Conservation (phyloP, 768 basidiomycete genomes). For the Psilocybe tampanensis region DNA sequence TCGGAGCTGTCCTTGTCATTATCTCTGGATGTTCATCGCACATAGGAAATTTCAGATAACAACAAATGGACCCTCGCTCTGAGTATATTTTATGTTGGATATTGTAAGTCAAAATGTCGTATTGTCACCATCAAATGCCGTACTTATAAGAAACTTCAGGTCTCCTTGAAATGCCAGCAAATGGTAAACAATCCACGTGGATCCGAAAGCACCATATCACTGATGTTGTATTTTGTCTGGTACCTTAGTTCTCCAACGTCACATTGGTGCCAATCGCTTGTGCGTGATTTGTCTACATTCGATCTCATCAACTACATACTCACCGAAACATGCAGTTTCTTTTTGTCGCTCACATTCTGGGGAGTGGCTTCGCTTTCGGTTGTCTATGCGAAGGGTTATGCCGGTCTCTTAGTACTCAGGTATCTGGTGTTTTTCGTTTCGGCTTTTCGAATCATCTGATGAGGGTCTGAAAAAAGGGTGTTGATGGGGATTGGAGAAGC, state of each 20-base stretch:
- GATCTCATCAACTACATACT: background rate
- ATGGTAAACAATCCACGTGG: conserved; percentile 31
- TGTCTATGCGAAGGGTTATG: conserved; percentile 58
- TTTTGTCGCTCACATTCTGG: conserved; percentile 55
- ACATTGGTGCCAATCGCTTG: conserved; percentile 63
- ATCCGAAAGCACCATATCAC: background rate
- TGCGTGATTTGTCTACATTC: conserved; percentile 22
- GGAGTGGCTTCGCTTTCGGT: conserved; percentile 54
- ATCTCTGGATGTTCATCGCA: background rate
- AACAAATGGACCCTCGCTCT: conserved; percentile 58
- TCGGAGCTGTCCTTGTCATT: background rate
- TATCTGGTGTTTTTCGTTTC: conserved; percentile 11
- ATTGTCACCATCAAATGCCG: background rate
- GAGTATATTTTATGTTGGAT: conserved; percentile 63
- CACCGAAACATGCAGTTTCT: conserved; percentile 42
- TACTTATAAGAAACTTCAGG: conserved; percentile 32
- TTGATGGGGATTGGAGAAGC: conserved; percentile 63
- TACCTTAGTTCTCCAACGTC: conserved; percentile 51
- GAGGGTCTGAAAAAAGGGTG: conserved; percentile 36
- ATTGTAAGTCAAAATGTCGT: conserved; percentile 38
- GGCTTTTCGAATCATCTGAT: background rate
- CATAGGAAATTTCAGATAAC: conserved; percentile 52
- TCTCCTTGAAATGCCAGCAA: conserved; percentile 60
- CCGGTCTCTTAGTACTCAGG: conserved; percentile 49
- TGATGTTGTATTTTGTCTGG: background rate